A percentile compares a stretch with the other conserved stretches of the same genome.
Evolutionary conservation across 2,329 filamentous ascomycete genomes (phyloP).

Genomic region (Colletotrichum eleusines): DNA sequence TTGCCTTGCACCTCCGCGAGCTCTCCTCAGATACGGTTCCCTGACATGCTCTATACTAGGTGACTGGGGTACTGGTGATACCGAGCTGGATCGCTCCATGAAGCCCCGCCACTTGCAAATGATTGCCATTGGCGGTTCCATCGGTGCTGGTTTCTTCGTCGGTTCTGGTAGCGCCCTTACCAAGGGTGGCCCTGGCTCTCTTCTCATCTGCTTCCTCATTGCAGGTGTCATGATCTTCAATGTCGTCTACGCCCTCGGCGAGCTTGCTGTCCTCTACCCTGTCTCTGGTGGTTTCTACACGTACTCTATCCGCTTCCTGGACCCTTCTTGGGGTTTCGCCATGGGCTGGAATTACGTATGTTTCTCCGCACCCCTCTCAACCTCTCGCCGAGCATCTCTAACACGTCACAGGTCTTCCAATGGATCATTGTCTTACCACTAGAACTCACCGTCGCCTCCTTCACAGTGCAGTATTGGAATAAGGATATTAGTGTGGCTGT

Average conservation of each 20-base stretch:
- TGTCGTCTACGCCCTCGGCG: conserved; percentile 70
- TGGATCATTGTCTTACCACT: conserved; percentile 64
- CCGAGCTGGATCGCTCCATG: conserved; percentile 61
- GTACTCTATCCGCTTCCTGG: conserved; percentile 71
- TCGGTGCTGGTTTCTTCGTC: conserved; percentile 73
- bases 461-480: conserved; percentile 66
- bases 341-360: conserved; percentile 62
- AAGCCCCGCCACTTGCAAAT: conserved; percentile 71
- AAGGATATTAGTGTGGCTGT: conserved; percentile 58
- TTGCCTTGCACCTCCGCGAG: neutral
- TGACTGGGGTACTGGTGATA: conserved; percentile 38
- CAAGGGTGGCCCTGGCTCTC: conserved; percentile 60
- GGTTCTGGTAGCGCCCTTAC: conserved; percentile 67
- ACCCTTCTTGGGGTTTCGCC: conserved; percentile 70
- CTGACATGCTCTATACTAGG: neutral
- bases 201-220: conserved; percentile 65
- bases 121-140: conserved; percentile 72
- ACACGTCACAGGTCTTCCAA: conserved; percentile 53
- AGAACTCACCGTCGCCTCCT: conserved; percentile 62
- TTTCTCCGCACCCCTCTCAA: neutral
- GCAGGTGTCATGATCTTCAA: conserved; percentile 73
- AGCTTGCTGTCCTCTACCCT: conserved; percentile 71
- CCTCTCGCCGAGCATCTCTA: neutral
- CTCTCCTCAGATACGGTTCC: neutral
- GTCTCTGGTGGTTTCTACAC: conserved; percentile 74